These are phyloP conservation scores for Colletotrichum lini DNA, from an alignment of 2,329 filamentous ascomycete genomes.

Conservation along the genomic window DNA sequence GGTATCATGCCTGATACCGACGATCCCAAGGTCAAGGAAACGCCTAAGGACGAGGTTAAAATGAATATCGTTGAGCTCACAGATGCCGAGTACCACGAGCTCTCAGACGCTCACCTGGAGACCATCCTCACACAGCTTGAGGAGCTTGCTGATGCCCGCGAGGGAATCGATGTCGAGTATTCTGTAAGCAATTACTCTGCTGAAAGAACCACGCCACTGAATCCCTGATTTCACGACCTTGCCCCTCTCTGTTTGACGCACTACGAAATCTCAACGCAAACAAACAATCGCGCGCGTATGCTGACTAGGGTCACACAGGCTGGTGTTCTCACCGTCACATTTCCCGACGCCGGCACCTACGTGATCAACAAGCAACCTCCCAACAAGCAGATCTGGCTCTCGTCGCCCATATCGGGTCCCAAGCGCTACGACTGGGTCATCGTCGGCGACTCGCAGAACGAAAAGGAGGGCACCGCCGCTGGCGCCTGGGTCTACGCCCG, in stretches of 20 bases:
- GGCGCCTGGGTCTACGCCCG: conserved; percentile 91
- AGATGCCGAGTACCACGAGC: conserved; percentile 80
- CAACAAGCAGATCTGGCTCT: conserved; percentile 98
- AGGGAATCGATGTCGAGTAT: conserved; percentile 90
- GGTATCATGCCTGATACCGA: conserved; percentile 73
- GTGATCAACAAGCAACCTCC: conserved; percentile 99
- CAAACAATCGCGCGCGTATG: conserved; percentile 18
- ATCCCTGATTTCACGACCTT: background rate
- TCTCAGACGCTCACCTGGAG: conserved; percentile 82
- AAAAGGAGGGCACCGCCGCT: conserved; percentile 82
- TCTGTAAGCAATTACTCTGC: conserved; percentile 70
- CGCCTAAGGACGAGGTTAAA: conserved; percentile 58
- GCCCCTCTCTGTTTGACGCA: no score
- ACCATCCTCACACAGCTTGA: conserved; percentile 74
- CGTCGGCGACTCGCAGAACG: conserved; percentile 77
- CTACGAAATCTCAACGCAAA: conserved; percentile 34
- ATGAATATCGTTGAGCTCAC: conserved; percentile 72
- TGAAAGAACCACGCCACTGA: background rate
- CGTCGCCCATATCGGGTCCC: conserved; percentile 89
- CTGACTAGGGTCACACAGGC: conserved; percentile 66
- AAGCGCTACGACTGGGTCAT: conserved; percentile 95
- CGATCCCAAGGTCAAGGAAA: conserved; percentile 63
- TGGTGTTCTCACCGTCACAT: conserved; percentile 85
- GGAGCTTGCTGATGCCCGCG: conserved; percentile 78
- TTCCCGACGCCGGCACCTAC: conserved; percentile 82